These are phyloP conservation scores for Luzula sylvatica DNA, from an alignment of 176 grass and related monocot species.

Conservation along the genomic window DNA sequence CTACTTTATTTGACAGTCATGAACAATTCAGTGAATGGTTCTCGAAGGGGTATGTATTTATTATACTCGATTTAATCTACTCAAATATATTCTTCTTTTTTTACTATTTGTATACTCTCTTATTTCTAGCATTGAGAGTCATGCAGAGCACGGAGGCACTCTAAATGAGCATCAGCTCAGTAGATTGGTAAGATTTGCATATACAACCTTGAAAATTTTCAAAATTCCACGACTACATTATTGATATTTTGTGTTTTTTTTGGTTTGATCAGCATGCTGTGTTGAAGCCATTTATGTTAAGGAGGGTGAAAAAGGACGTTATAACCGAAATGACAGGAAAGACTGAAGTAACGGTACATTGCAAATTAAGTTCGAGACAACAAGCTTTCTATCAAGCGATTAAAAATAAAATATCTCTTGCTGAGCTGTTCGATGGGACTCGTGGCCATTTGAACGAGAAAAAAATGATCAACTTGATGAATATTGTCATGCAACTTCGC, in stretches of 20 bases:
- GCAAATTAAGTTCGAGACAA: slow-evolving; percentile 93
- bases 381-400: slow-evolving; percentile 97
- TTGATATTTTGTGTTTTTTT: slow-evolving; percentile 8
- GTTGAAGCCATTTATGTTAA: slow-evolving; percentile 95
- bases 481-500: slow-evolving; percentile 96
- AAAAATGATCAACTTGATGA: slow-evolving; percentile 95
- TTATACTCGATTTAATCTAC: slow-evolving; percentile 4
- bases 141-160: slow-evolving; percentile 97
- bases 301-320: slow-evolving; percentile 97
- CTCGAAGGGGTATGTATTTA: slow-evolving; percentile 69
- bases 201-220: slow-evolving; percentile 8
- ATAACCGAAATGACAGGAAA: slow-evolving; percentile 98
- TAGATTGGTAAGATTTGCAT: slow-evolving; percentile 58
- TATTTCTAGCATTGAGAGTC: slow-evolving; percentile 70
- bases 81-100: slow-evolving; percentile 15
- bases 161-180: slow-evolving; percentile 99
- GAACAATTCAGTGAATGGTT: slow-evolving; percentile 99
- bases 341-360: slow-evolving; percentile 84
- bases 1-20: slow-evolving; percentile 98
- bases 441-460: slow-evolving; percentile 93
- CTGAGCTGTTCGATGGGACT: slow-evolving; percentile 72
- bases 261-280: slow-evolving; percentile 70
- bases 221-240: neutral
- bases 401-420: slow-evolving; percentile 98
- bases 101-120: slow-evolving; percentile 27